Base-by-base conservation (phyloP, 1,139 yeast species). In the Yamadazyma sp. region DNA sequence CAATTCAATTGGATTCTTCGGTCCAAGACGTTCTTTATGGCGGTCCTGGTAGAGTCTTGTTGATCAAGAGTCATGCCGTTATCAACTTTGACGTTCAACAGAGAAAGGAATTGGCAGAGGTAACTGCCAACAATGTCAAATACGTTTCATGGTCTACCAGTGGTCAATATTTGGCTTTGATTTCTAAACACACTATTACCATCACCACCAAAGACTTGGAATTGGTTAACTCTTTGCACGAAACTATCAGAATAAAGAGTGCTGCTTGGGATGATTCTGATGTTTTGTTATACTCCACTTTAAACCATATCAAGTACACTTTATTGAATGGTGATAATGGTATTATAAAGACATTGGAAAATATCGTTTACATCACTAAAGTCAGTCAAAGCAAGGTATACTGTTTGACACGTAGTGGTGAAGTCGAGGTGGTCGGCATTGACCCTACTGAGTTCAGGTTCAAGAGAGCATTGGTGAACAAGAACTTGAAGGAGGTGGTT, bases 221-320 rank as follows among this genome's bases (percentile, higher is more conserved):
- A 57, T 68, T 82, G 46, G 73, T 89, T 31, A 83, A 92, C 38
- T 82, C 95, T 4, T 76, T 90, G 78, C 97, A 90, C 59, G 99
- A 94, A 67, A 92, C 98, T 4, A 92, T 94, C 51, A 78, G 98
- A 62, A 88, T 94, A 56, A 94, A 94, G 71, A 84, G 95, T 67
- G 97, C 97, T 34, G 89, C 96, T 10, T 94, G 97, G 97, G 98
- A 92, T 61, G 97, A 89, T 53, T 73, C 87, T 34, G 94, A 94
- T 34, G 95, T 94, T 28, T 75, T 94, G 59, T 75, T 94, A 51
- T 94, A 90, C 64, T 85, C 97, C 18, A 94, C 99, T 16, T 76
- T 94, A 59, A 92, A 92, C 66, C 99, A 94, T 61, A 85, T 94
- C 66, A 92, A 92, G 67, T 94, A 92, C 64, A 84, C 95, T 35